Base-by-base conservation (phyloP, 2,329 filamentous ascomycete species). In the Diaporthe sp. region DNA sequence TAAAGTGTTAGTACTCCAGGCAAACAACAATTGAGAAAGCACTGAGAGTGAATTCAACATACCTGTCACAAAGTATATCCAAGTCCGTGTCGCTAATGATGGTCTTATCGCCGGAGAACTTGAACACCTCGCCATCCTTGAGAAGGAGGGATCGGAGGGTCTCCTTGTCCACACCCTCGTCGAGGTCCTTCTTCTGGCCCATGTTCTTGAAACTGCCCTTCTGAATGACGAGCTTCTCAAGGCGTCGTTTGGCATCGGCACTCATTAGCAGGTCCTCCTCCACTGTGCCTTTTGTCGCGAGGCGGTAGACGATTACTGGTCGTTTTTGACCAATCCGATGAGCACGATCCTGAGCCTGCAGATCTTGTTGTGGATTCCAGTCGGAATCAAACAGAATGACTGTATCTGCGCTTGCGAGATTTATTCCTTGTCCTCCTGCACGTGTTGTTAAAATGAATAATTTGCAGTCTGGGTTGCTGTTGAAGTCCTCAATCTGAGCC, bases 311-410 rank as follows among this genome's bases (percentile, higher is more conserved):
- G 28, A 99, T 92, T 1, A 99, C 97, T 0, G 97, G 97, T 3
- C 93, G 90, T 0, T 93, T 98, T 83, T 99, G 97, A 0, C 97
- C 97, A 77, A 99, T 98, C 17, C 97, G 92, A 82, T 99, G 97
- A 0, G 95, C 95, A 7, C 97, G 94, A 81, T 99, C 97, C 84
- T 98, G 97, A 0, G 97, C 97, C 82, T 99, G 97, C 0, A 99
- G 88, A 83, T 99, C 97, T 82, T 98, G 96, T 82, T 99, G 97
- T 0, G 97, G 97, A 80, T 99, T 99, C 92, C 96, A 98, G 80
- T 98, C 91, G 3, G 86, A 88, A 83, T 98, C 96, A 79, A 97
- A 98, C 0, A 98, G 88, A 61, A 98, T 94, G 15, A 98, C 96
- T 0, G 96, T 98, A 79, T 98, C 96, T 0, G 96, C 96, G 0